Conservation (phyloP, 805 yeast genomes). For the Hemisphaericaspora nanyangensis region DNA sequence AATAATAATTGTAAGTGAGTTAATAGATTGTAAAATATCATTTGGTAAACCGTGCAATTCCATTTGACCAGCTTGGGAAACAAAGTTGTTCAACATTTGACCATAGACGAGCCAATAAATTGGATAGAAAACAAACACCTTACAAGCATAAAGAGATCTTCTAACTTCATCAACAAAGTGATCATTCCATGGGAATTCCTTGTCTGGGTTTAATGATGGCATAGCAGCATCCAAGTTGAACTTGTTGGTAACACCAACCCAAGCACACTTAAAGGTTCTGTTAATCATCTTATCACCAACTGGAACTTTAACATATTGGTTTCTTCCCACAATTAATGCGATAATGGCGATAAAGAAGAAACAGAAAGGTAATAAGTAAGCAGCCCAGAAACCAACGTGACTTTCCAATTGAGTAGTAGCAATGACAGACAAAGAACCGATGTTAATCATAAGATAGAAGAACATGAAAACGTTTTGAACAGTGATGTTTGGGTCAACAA, state of each 20-base stretch:
- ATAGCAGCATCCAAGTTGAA: slow-evolving; percentile 52
- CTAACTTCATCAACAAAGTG: slow-evolving; percentile 69
- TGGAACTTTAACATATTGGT: slow-evolving; percentile 53
- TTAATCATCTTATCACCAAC: slow-evolving; percentile 60
- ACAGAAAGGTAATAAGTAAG: slow-evolving; percentile 65
- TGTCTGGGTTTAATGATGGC: slow-evolving; percentile 50
- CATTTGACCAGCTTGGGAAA: slow-evolving; percentile 73
- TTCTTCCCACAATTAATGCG: slow-evolving; percentile 51
- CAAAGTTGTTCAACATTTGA: slow-evolving; percentile 70
- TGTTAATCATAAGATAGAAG: slow-evolving; percentile 72
- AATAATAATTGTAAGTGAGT: slow-evolving; percentile 72
- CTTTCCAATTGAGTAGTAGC: slow-evolving; percentile 73
- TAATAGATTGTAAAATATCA: slow-evolving; percentile 72
- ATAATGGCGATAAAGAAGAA: slow-evolving; percentile 51
- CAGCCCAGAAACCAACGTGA: slow-evolving; percentile 68
- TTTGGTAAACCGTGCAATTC: slow-evolving; percentile 75
- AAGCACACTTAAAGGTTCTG: slow-evolving; percentile 43
- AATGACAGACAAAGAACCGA: slow-evolving; percentile 70
- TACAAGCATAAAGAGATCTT: slow-evolving; percentile 65
- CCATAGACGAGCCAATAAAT: slow-evolving; percentile 70
- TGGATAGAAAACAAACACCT: slow-evolving; percentile 67
- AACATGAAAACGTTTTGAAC: slow-evolving; percentile 71
- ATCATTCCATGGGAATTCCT: slow-evolving; percentile 57
- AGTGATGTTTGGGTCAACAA: slow-evolving; percentile 63
- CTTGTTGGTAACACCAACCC: slow-evolving; percentile 43